Base-by-base conservation (phyloP, 495 filamentous ascomycete genomes). In the Penicillium goetzii region DNA sequence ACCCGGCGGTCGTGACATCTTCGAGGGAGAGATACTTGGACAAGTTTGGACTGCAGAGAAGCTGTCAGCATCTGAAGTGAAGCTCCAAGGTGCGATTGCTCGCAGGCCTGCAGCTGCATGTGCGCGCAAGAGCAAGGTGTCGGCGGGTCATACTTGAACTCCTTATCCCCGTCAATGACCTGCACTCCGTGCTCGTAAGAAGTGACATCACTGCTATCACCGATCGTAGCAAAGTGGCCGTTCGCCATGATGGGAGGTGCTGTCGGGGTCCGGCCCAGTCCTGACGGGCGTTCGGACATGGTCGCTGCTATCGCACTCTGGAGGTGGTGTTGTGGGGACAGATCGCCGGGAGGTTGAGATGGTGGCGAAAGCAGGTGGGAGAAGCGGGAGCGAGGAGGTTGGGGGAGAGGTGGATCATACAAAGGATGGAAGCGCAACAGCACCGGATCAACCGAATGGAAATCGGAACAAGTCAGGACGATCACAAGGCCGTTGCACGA, bases 111-210 rank as follows among this genome's bases (percentile, higher is more conserved):
- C 19, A 65, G 52, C 40, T 60, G 61, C 12, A 63, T 34, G 33
- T 3, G 19, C 53, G 50, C n/a, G n/a, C 30, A 57, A 45, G 71
- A 21, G 65, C 19, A 26, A 28, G 34, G 52, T 53, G 58, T 58
- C 28, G 19, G 41, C 9, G 58, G 56, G 52, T 26, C 72, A 63
- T 86, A 97, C 93, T 96, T 97, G 86, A 97, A 98, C 68, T 90
- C 84, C 77, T 99, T 97, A 64, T 97, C 87, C 80, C 90, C 93
- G 74, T 97, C 91, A 66, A 99, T 90, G 68, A 98, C 93, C 80
- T 99, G 95, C 69, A 97, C 91, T 55, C 95, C 95, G 85, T 95
- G 92, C 72, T 90, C 90, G 74, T 93, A 97, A 36, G 74, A 74
- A n/a, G 72, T 73, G 43, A 90, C 82, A 68, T 90, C 85, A 49